Base-by-base conservation (phyloP, 345 rosid species). In the Bruguiera sexangula region DNA sequence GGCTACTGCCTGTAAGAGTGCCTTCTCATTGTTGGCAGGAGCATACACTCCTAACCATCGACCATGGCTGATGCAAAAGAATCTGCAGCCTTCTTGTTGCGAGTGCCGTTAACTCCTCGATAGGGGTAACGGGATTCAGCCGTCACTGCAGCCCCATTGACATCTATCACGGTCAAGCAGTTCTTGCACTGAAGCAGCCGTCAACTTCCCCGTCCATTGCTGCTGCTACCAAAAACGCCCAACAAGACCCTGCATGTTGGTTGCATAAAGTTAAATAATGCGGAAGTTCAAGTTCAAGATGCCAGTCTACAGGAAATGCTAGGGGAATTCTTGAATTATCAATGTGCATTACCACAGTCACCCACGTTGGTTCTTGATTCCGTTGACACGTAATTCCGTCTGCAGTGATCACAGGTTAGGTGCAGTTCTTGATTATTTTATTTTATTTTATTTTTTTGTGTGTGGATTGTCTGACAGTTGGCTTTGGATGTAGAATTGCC, bases 221-320 rank as follows among this genome's bases (percentile, higher is more conserved):
- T 2, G 88, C 87, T 4, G 82, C 80, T 0, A 85, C 84, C 1
- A 92, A 80, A 67, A 89, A 84, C 29, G 89, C 87, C 87, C 88
- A 86, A n/a, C 90, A 84, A 36, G 75, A 77, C 39, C 82, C 96
- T 82, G 24, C 21, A 60, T 13, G 50, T 13, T 11, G 50, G 50
- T 13, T 11, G 50, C 50, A 43, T 43, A 3, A 13, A 43, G 50
- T 43, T 8, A 43, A 13, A 15, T 11, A 43, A 11, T 43, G 18
- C 5, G 15, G 19, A 43, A 43, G 50, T 43, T 43, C 50, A 43
- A 43, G 50, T 43, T 43, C 50, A 4, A 15, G 18, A 11, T 11
- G 50, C 13, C 50, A 13, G 18, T 43, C 5, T 2, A 11, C 18
- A 15, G 16, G 50, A 43, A 43, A 43, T 43, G 50, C 16, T 43